phyloP scores from a whole-genome alignment of 1,284 basidiomycete genomes.

The Trichosporon sp. region DNA sequence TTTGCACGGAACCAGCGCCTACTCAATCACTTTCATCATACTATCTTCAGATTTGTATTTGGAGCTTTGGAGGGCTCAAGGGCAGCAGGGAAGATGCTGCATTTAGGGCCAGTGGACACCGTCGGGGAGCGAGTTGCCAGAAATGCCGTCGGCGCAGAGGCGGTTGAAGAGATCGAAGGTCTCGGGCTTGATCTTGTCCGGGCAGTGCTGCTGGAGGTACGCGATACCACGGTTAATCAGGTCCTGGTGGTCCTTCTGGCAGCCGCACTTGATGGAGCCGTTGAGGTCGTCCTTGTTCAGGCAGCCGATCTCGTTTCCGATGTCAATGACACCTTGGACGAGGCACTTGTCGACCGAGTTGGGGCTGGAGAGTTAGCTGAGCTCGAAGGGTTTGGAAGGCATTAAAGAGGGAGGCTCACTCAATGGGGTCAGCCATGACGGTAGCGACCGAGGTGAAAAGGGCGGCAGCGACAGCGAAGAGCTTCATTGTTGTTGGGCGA shows the following conservation, averaged over 20 bases:
- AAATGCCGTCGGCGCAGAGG: not conserved
- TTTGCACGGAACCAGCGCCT: not conserved
- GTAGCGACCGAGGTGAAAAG: conserved; percentile 2
- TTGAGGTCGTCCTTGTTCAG: not conserved
- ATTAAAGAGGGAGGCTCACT: not conserved
- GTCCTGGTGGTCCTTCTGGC: conserved; percentile 7
- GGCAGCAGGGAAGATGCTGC: not conserved
- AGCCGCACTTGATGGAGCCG: conserved; percentile 8
- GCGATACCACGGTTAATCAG: not conserved
- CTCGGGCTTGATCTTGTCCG: not conserved
- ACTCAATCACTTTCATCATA: not conserved
- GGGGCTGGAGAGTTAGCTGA: not conserved
- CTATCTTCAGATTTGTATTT: not conserved
- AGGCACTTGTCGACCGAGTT: not conserved
- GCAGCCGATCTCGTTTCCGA: conserved; percentile 4
- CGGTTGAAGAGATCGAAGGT: conserved; percentile 1
- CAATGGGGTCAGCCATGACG: not conserved
- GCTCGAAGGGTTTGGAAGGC: not conserved
- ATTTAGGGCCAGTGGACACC: conserved; percentile 2
- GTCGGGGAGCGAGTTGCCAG: not conserved
- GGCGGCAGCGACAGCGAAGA: conserved; percentile 9
- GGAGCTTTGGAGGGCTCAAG: conserved; percentile 8
- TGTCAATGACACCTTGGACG: not conserved
- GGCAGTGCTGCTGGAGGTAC: not conserved
- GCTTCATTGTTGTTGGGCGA: not conserved